These are phyloP conservation scores for Barnettozyma salicaria DNA, from an alignment of 805 yeast genomes.

Conservation along the genomic window DNA sequence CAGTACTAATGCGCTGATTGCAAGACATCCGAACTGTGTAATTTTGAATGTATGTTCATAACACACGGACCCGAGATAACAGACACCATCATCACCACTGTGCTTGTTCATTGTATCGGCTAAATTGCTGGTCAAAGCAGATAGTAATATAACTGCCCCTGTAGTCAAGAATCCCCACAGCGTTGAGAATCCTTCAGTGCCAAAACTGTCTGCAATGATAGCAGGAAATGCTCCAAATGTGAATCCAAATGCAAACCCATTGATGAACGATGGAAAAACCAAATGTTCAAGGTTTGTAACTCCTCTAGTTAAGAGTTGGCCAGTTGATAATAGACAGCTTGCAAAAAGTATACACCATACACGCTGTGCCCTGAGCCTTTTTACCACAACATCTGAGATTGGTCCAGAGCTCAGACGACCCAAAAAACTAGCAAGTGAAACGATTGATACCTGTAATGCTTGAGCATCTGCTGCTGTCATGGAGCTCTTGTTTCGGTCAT, in stretches of 20 bases:
- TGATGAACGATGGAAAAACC: slow-evolving; percentile 43
- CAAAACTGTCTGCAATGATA: slow-evolving; percentile 65
- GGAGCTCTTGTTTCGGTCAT: slow-evolving; percentile 10
- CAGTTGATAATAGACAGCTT: slow-evolving; percentile 31
- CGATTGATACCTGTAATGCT: slow-evolving; percentile 63
- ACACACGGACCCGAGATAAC: slow-evolving; percentile 40
- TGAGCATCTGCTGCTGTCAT: slow-evolving; percentile 43
- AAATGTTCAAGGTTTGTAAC: slow-evolving; percentile 37
- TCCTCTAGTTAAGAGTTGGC: slow-evolving; percentile 31
- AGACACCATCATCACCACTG: slow-evolving; percentile 37
- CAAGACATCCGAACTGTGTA: slow-evolving; percentile 22
- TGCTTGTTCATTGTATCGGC: slow-evolving; percentile 47
- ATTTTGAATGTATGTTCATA: slow-evolving; percentile 39
- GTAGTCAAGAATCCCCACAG: slow-evolving; percentile 73
- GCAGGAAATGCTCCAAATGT: slow-evolving; percentile 74
- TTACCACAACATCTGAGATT: slow-evolving; percentile 53
- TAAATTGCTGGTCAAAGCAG: slow-evolving; percentile 46
- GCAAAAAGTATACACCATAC: slow-evolving; percentile 56
- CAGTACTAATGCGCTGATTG: slow-evolving; percentile 16
- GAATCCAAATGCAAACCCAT: slow-evolving; percentile 66
- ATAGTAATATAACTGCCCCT: slow-evolving; percentile 56
- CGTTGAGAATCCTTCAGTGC: slow-evolving; percentile 61
- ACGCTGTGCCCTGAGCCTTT: slow-evolving; percentile 47
- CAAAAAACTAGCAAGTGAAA: slow-evolving; percentile 57
- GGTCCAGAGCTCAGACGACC: slow-evolving; percentile 66